Evolutionary conservation across 2,329 filamentous ascomycete genomes (phyloP), one percentile per base, ranked within the genome.

Genomic region (Trichophyton simii): DNA sequence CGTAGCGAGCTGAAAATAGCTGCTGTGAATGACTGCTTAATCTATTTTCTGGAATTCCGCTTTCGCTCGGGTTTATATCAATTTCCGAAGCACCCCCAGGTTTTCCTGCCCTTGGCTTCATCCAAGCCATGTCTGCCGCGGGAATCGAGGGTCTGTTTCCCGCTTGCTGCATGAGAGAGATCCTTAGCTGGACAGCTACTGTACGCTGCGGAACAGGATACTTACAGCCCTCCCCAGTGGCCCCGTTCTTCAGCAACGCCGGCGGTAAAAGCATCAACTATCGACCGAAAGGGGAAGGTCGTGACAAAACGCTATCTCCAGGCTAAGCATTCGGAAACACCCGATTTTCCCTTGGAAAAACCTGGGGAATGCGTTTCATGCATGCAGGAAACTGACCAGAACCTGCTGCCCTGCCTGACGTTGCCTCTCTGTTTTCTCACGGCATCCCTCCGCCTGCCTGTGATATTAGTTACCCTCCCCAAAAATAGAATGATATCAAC

Each of bases 1-100:
- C 18, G 18, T 18, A 18, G 18, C 25, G 3, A 18, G n/a, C 13
- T 15, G 13, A n/a, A 42, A 6, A 9, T 42, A 3, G 41, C 13
- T 13, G n/a, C 13, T 15, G n/a, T 15, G 41, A 5, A 15, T 42
- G 11, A 18, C 41, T 36, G 25, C 50, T 54, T 54, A 36, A 54
- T 54, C 11, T 54, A 31, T 31, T 31, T 18, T 18, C 50, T 42
- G 20, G 34, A 25, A 18, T 25, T 54, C 50, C 50, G 50, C 50
- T 54, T 54, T 54, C 50, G 20, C 50, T 18, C 50, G 50, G 50
- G 50, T 54, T 54, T 54, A 54, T 54, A 54, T 54, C 50, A 54
- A 54, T 54, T 54, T 54, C 50, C 50, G 50, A 34, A 54, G 41
- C 41, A 42, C 50, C 50, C 25, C 48, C 25, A 28, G 48, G 22